These are phyloP conservation scores for Sclerospora graminicola DNA, from an alignment of 352 stramenopile species.

Conservation along the genomic window DNA sequence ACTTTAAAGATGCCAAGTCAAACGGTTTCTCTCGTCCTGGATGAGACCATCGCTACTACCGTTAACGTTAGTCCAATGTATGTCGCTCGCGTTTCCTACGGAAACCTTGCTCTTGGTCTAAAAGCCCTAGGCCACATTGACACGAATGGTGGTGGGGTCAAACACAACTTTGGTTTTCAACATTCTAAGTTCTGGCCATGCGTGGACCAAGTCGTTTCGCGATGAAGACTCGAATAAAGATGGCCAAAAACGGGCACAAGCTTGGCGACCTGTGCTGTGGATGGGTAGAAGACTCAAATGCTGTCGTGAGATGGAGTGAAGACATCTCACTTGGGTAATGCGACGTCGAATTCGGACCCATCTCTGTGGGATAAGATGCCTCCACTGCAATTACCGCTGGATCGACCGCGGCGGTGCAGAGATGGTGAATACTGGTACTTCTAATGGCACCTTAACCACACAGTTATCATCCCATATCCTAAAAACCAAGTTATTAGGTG, in stretches of 20 bases:
- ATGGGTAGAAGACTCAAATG: constrained; percentile 29
- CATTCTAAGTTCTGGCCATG: constrained; percentile 1
- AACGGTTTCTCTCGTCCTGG: constrained; percentile 11
- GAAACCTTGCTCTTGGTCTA: constrained; percentile 19
- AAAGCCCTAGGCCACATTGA: constrained; percentile 26
- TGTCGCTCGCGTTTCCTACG: constrained; percentile 20
- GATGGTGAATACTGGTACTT: background rate
- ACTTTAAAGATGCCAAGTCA: constrained; percentile 5
- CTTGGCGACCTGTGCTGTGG: constrained; percentile 75
- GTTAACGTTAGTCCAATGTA: constrained; percentile 16
- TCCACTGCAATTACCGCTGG: constrained; percentile 1
- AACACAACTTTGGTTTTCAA: constrained; percentile 19
- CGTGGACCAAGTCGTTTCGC: constrained; percentile 42
- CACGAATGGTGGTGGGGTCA: constrained; percentile 14
- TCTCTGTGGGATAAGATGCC: constrained; percentile 19
- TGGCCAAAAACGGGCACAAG: constrained; percentile 77
- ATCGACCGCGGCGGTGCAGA: constrained; percentile 1
- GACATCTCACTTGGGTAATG: constrained; percentile 27
- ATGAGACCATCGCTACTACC: constrained; percentile 5
- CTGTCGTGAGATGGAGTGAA: constrained; percentile 10
- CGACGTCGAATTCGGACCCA: constrained; percentile 14
- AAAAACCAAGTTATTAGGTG: too few species aligned
- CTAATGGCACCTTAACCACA: background rate
- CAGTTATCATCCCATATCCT: too few species aligned
- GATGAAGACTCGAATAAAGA: constrained; percentile 71